Base-by-base conservation (phyloP, 495 filamentous ascomycete genomes). In the Penicillium bialowiezense region DNA sequence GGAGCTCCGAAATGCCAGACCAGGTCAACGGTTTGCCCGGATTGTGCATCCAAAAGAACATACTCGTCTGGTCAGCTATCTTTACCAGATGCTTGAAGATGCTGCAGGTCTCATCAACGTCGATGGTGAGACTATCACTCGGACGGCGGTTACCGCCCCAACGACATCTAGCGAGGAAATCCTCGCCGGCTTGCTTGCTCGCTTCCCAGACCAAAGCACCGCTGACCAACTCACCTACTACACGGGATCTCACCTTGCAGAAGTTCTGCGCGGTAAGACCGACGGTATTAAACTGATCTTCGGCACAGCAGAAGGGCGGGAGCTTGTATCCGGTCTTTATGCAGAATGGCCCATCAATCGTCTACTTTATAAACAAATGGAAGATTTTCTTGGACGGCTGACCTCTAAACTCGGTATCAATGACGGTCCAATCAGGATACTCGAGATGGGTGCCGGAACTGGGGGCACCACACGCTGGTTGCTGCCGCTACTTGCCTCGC, bases 211-310 rank as follows among this genome's bases (percentile, higher is more conserved):
- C 6, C 67, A 71, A 23, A 56, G 45, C 0, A 50, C 47, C 3
- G 67, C 65, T 10, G 61, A 75, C 44, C 64, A 65, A 24, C 70
- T 82, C 7, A 68, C 69, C 3, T 68, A 65, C 51, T 71, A 65
- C 34, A 65, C 71, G 0, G 78, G 78, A 6, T 55, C 44, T 8
- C 62, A 63, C 2, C 60, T 79, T 5, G 75, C 71, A 0, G 56
- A 67, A 0, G 67, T 74, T 2, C 51, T 81, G 14, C 60, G 40
- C 1, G 77, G 77, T 3, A 54, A 71, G 26, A 60, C 58, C 7
- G 74, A 79, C 54, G 75, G 73, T 0, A 61, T 78, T 17, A 61
- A 74, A 37, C 45, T 80, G 8, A 68, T 80, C 6, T 80, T 81
- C 34, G 76, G 72, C 9, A 66, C 58, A 7, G 44, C 53, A 7